phyloP scores from a whole-genome alignment of 2,329 filamentous ascomycete species.

The Ceratocystis papillata region DNA sequence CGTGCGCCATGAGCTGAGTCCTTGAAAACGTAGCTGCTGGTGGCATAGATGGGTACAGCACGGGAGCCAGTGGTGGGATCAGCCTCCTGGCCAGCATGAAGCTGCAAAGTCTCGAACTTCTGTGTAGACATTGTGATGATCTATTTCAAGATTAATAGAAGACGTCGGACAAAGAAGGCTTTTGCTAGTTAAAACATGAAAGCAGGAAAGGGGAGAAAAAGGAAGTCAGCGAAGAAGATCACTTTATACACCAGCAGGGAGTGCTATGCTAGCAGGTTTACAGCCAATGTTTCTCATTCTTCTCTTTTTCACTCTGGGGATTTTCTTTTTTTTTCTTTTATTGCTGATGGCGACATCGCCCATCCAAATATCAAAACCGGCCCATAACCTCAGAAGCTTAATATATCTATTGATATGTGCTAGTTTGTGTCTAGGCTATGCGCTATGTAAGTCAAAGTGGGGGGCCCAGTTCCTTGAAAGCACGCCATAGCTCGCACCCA shows the following conservation, averaged over 20 bases:
- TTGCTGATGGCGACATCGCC: constrained; percentile 14
- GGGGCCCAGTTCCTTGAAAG: constrained; percentile 10
- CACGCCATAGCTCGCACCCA: constrained; percentile 22
- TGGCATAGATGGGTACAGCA: constrained; percentile 92
- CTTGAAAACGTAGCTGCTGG: constrained; percentile 89
- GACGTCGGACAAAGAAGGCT: constrained; percentile 16
- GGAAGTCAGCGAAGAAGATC: background rate
- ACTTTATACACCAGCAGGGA: background rate
- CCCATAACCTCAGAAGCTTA: background rate
- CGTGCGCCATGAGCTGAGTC: constrained; percentile 90
- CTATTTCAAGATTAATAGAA: constrained; percentile 24
- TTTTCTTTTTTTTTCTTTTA: background rate
- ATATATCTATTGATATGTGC: background rate
- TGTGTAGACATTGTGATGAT: constrained; percentile 35
- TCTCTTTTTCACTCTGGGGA: background rate
- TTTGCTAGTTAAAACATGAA: background rate
- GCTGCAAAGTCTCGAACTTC: constrained; percentile 74
- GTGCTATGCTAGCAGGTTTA: background rate
- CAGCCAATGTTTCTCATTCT: background rate
- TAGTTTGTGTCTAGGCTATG: background rate
- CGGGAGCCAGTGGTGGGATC: constrained; percentile 75
- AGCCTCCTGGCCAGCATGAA: constrained; percentile 72
- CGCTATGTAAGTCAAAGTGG: constrained; percentile 24
- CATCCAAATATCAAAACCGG: background rate
- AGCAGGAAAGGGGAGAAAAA: background rate